Evolutionary conservation across 1,284 basidiomycete genomes (phyloP), one percentile per base, ranked within the genome.

Genomic region (Melampsora occidentalis): DNA sequence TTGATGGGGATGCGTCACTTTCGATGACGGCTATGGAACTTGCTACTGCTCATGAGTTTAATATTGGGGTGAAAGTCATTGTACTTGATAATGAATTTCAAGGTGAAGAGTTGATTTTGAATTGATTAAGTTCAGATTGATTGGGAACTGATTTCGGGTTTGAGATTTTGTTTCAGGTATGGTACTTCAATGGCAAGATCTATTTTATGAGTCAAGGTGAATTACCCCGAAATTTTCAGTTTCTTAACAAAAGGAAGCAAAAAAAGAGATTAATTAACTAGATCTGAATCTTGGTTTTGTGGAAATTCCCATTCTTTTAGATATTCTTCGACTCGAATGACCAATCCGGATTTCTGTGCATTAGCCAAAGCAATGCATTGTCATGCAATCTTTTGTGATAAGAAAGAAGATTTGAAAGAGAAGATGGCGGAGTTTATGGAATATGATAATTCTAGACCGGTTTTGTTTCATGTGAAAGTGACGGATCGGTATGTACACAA

Each of bases 11-110:
- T 82, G 96, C 96, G 0, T 96, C 93, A 18, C 96, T 97, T 85
- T 95, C 91, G 81, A 99, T 99, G 97, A 98, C 96, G 2, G 95
- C 94, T 0, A 99, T 98, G 97, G 97, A 99, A 85, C 89, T 98
- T 71, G 90, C 90, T 28, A 99, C 96, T 0, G 96, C 96, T 4
- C 87, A 90, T 33, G 92, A 96, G 83, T 95, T 89, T 85, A 85
- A 88, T 83, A 96, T 99, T 78, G 96, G 97, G 78, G 93, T 97
- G 81, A 99, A 99, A 85, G 91, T 84, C 66, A 80, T 85, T 35
- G 78, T 85, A 61, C 80, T 85, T 33, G 84, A 84, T 81, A 83
- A 83, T 78, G 80, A 81, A 68, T 82, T 80, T 77, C 81, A 81
- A 71, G 64, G 62, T 77, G n/a, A 20, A 42, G 92, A 1, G 7